A percentile compares a stretch with the other conserved stretches of the same genome.
Conservation (phyloP, 2,329 filamentous ascomycete genomes). For the Myriosclerotinia scirpicola region DNA sequence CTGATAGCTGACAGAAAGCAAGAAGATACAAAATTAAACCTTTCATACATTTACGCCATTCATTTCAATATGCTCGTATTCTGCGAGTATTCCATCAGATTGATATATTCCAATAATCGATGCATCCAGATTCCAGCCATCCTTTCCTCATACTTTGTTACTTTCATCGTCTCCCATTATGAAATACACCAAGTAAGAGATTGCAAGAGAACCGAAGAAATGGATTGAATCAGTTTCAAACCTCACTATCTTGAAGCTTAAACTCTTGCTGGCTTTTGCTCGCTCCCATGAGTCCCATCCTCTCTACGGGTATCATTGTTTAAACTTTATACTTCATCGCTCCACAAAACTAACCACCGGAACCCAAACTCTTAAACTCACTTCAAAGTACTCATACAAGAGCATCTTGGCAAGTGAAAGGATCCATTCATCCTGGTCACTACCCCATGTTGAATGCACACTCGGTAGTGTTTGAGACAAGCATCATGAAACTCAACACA, state of each 20-base stretch:
- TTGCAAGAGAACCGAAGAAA: not conserved
- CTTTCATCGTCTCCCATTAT: conserved; percentile 5
- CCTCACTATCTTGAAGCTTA: not conserved
- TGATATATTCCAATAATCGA: not conserved
- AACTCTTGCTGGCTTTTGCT: not conserved
- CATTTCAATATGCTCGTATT: not conserved
- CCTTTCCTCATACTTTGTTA: not conserved
- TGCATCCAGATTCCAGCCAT: not conserved
- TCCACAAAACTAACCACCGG: not conserved
- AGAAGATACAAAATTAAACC: not conserved
- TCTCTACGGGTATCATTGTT: no score
- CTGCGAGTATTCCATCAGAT: not conserved
- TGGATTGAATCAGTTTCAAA: conserved; percentile 15
- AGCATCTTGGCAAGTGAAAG: conserved; percentile 1
- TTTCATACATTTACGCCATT: conserved; percentile 1
- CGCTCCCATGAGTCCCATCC: no score
- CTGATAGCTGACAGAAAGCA: not conserved
- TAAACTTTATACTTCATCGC: not conserved
- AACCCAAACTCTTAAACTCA: conserved; percentile 3
- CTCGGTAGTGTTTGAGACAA: conserved; percentile 21
- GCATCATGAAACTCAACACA: conserved; percentile 21
- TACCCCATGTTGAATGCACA: conserved; percentile 5
- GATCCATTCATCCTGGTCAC: not conserved
- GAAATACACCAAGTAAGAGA: conserved; percentile 17
- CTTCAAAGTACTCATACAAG: not conserved